Evolutionary conservation across 306 rosid species (phyloP).

Genomic region (Senna tora): DNA sequence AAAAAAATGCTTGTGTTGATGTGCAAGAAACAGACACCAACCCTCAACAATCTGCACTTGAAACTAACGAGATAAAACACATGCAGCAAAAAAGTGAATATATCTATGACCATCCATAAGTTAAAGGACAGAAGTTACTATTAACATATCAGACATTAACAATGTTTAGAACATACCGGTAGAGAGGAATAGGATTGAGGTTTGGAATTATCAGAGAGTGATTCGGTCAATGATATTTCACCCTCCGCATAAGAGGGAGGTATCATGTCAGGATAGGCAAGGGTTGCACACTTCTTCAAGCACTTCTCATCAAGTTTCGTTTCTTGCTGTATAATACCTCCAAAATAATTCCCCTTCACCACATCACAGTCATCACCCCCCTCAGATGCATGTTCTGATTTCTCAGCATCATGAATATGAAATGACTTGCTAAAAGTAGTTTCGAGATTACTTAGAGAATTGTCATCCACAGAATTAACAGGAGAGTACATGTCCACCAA

Average conservation of each 20-base stretch:
- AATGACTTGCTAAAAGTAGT: constrained; percentile 46
- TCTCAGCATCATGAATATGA: constrained; percentile 45
- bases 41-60: too few species aligned
- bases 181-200: constrained; percentile 46
- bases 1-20: too few species aligned
- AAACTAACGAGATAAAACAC: too few species aligned
- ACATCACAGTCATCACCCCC: constrained; percentile 21
- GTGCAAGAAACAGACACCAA: too few species aligned
- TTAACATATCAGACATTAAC: neutral
- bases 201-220: constrained; percentile 37
- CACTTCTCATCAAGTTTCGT: constrained; percentile 31
- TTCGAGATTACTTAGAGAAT: constrained; percentile 49
- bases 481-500: constrained; percentile 61
- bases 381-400: constrained; percentile 35
- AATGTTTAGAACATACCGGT: constrained; percentile 52
- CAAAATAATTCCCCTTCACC: constrained; percentile 27
- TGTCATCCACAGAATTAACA: constrained; percentile 23
- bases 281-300: constrained; percentile 45
- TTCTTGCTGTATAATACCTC: constrained; percentile 20
- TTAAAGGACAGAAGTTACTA: too few species aligned
- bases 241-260: constrained; percentile 42
- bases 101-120: too few species aligned
- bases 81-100: too few species aligned
- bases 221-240: constrained; percentile 36
- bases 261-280: constrained; percentile 45